Conservation (phyloP, 495 filamentous ascomycete species). For the Achaetomiella virescens region DNA sequence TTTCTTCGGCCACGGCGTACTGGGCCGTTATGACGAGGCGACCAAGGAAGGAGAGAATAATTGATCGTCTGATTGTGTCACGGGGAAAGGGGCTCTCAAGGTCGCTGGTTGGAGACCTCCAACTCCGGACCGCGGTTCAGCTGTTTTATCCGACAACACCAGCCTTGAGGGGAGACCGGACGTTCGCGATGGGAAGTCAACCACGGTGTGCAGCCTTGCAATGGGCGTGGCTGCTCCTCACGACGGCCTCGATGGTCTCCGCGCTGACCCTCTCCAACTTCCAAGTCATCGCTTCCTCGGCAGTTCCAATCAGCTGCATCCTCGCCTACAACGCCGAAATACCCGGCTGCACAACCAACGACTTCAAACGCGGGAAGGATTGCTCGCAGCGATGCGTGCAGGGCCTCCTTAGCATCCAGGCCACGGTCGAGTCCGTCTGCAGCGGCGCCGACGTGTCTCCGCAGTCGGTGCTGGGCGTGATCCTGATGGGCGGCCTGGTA, state of each 20-base stretch:
- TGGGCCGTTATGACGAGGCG: background rate
- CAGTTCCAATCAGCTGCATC: conserved; percentile 33
- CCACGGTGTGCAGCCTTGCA: conserved; percentile 1
- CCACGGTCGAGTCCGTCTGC: conserved; percentile 27
- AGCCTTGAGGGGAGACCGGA: conserved; percentile 16
- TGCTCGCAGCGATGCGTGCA: conserved; percentile 34
- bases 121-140: background rate
- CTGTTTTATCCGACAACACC: background rate
- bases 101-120: background rate
- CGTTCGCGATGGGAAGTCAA: conserved; percentile 13
- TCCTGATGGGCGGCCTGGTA: conserved; percentile 30
- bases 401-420: conserved; percentile 23
- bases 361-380: conserved; percentile 29
- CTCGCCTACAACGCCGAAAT: conserved; percentile 35
- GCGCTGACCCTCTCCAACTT: conserved; percentile 36
- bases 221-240: conserved; percentile 21
- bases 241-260: conserved; percentile 32
- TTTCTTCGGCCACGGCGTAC: background rate
- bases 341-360: conserved; percentile 26
- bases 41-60: background rate
- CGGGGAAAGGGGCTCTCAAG: background rate
- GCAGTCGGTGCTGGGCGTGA: conserved; percentile 31
- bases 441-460: conserved; percentile 19
- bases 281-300: conserved; percentile 32
- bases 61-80: background rate